phyloP scores from a whole-genome alignment of 768 basidiomycete genomes.

The Daedaleopsis sinensis region DNA sequence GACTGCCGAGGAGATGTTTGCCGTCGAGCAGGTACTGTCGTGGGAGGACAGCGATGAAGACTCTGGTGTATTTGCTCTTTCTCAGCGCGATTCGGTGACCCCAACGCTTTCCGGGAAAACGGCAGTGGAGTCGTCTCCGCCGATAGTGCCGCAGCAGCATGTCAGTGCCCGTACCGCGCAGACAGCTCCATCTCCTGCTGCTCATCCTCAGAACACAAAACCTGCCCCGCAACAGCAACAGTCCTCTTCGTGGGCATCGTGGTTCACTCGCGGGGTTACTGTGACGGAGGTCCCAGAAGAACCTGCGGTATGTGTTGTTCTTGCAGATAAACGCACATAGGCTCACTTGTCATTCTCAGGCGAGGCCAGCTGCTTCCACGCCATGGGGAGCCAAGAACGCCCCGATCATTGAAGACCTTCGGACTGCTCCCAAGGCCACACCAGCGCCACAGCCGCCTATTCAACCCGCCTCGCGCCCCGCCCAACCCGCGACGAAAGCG shows the following conservation, averaged over 20 bases:
- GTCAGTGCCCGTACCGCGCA: not conserved
- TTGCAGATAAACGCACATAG: not conserved
- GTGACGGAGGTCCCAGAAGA: slow-evolving; percentile 7
- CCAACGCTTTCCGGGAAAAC: slow-evolving; percentile 1
- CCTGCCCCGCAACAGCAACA: not conserved
- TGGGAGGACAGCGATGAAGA: slow-evolving; percentile 15
- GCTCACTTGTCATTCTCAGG: not conserved
- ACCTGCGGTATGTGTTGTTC: slow-evolving; percentile 5
- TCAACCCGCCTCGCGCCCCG: not conserved
- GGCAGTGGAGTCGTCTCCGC: not conserved
- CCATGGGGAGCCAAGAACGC: not conserved
- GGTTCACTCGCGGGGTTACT: slow-evolving; percentile 1
- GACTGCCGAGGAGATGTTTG: slow-evolving; percentile 15
- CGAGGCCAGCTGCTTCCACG: not conserved
- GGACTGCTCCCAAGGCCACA: not conserved
- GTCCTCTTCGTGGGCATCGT: not conserved
- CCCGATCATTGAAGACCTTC: slow-evolving; percentile 11
- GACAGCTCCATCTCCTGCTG: not conserved
- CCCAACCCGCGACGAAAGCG: not conserved
- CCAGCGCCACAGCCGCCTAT: not conserved
- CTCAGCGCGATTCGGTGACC: not conserved
- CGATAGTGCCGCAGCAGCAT: not conserved
- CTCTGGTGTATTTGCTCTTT: slow-evolving; percentile 1
- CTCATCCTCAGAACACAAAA: slow-evolving; percentile 4
- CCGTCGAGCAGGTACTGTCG: slow-evolving; percentile 15